Percentiles rank a stretch among this genome's conserved stretches.
Evolutionary conservation across 169 alveolate species (phyloP).

Genomic region (Eimeria maxima): DNA sequence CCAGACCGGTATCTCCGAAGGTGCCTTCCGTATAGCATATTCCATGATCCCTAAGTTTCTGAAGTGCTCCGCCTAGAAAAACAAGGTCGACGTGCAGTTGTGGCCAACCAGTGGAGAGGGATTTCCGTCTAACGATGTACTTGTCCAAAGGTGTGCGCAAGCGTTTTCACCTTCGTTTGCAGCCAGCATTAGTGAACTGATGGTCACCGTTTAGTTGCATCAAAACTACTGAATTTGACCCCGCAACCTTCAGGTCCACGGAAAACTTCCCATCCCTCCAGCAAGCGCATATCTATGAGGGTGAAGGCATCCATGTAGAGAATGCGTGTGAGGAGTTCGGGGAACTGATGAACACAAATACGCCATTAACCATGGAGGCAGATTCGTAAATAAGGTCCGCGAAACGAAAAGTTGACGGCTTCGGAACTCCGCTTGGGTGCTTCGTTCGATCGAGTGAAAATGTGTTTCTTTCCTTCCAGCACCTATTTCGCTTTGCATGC

Average conservation of each 20-base stretch:
- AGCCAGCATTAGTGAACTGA: constrained; percentile 86
- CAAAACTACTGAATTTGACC: constrained; percentile 61
- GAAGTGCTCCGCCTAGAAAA: constrained; percentile 91
- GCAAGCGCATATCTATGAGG: background rate
- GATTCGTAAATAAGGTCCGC: no score
- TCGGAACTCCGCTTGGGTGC: no score
- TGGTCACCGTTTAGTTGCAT: constrained; percentile 82
- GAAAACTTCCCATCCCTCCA: constrained; percentile 77
- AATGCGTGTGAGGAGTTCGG: no score
- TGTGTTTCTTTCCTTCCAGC: no score
- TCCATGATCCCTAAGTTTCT: constrained; percentile 95
- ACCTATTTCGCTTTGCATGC: no score
- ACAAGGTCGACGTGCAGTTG: background rate
- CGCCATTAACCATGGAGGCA: no score
- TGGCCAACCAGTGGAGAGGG: background rate
- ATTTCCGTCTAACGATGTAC: background rate
- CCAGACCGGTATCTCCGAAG: background rate
- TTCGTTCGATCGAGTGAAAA: no score
- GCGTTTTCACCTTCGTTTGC: constrained; percentile 85
- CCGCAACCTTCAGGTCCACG: constrained; percentile 72
- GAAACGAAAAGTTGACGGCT: no score
- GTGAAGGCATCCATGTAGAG: background rate
- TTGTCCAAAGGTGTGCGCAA: background rate
- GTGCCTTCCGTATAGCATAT: constrained; percentile 92
- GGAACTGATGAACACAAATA: no score